Conservation (phyloP, 768 basidiomycete genomes). For the Porphyrellus cyaneotinctus region DNA sequence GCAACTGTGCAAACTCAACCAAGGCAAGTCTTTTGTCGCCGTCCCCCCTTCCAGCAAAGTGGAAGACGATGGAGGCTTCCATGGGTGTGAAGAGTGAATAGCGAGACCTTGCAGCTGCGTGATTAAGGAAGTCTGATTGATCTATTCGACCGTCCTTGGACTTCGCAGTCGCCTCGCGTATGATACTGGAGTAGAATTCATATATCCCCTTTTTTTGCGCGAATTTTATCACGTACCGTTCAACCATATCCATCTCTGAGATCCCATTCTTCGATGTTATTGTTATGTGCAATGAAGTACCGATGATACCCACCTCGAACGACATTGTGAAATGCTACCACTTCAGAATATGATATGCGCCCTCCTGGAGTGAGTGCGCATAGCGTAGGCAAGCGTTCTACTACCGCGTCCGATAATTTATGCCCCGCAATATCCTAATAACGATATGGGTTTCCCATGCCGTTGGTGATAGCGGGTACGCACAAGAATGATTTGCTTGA, state of each 20-base stretch:
- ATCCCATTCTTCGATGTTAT: constrained; percentile 6
- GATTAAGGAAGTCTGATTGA: constrained; percentile 90
- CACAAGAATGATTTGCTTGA: constrained; percentile 92
- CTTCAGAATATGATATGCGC: constrained; percentile 93
- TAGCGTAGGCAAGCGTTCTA: constrained; percentile 88
- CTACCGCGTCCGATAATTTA: constrained; percentile 91
- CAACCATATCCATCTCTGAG: constrained; percentile 92
- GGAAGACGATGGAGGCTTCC: constrained; percentile 98
- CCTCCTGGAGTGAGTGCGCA: constrained; percentile 87
- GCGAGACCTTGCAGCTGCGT: constrained; percentile 80
- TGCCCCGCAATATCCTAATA: constrained; percentile 90
- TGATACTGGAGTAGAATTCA: constrained; percentile 48
- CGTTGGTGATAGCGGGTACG: constrained; percentile 21
- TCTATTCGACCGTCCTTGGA: constrained; percentile 95
- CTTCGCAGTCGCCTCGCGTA: constrained; percentile 85
- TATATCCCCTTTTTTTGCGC: not conserved
- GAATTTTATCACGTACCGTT: constrained; percentile 47
- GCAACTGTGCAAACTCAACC: constrained; percentile 86
- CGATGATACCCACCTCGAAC: constrained; percentile 60
- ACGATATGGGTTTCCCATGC: not conserved
- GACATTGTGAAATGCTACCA: constrained; percentile 95
- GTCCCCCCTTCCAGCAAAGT: constrained; percentile 87
- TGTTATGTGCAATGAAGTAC: not conserved
- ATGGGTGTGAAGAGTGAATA: constrained; percentile 96
- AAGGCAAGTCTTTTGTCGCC: constrained; percentile 69